Evolutionary conservation across 176 grass and related monocot species (phyloP).

Genomic region (Eleusine indica): DNA sequence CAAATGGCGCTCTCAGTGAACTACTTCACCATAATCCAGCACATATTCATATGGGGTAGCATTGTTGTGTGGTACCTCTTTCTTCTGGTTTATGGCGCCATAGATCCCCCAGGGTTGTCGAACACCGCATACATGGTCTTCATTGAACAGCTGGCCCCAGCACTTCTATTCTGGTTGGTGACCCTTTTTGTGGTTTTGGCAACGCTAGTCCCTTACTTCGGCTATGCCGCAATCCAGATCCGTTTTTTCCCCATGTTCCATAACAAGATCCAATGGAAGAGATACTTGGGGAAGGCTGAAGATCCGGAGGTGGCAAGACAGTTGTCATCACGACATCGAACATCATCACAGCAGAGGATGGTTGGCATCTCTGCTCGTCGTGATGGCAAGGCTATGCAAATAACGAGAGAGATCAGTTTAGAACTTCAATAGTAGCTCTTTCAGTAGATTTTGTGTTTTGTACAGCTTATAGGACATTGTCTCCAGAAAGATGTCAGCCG

Average conservation of each 20-base stretch:
- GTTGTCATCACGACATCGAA: slow-evolving; percentile 56
- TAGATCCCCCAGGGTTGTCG: slow-evolving; percentile 51
- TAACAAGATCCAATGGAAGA: slow-evolving; percentile 95
- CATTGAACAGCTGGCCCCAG: slow-evolving; percentile 70
- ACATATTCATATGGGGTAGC: slow-evolving; percentile 97
- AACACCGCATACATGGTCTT: slow-evolving; percentile 80
- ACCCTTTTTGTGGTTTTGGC: slow-evolving; percentile 73
- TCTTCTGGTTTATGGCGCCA: slow-evolving; percentile 66
- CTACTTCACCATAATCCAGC: slow-evolving; percentile 95
- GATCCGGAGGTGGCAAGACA: slow-evolving; percentile 90
- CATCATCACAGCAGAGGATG: slow-evolving; percentile 66
- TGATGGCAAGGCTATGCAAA: slow-evolving; percentile 61
- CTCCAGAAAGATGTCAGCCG: slow-evolving; percentile 38
- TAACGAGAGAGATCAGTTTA: slow-evolving; percentile 51
- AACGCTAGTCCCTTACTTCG: slow-evolving; percentile 74
- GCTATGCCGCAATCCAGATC: slow-evolving; percentile 68
- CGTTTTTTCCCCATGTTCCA: slow-evolving; percentile 98
- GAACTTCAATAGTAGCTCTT: slow-evolving; percentile 42
- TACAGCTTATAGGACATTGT: slow-evolving; percentile 54
- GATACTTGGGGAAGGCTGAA: slow-evolving; percentile 72
- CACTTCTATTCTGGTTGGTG: slow-evolving; percentile 72
- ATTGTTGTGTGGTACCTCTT: slow-evolving; percentile 86
- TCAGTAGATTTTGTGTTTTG: slow-evolving; percentile 56
- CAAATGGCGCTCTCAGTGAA: slow-evolving; percentile 91
- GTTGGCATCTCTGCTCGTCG: slow-evolving; percentile 85